Evolutionary conservation across 2,329 filamentous ascomycete genomes (phyloP).

Genomic region (Cladosporium halotolerans): DNA sequence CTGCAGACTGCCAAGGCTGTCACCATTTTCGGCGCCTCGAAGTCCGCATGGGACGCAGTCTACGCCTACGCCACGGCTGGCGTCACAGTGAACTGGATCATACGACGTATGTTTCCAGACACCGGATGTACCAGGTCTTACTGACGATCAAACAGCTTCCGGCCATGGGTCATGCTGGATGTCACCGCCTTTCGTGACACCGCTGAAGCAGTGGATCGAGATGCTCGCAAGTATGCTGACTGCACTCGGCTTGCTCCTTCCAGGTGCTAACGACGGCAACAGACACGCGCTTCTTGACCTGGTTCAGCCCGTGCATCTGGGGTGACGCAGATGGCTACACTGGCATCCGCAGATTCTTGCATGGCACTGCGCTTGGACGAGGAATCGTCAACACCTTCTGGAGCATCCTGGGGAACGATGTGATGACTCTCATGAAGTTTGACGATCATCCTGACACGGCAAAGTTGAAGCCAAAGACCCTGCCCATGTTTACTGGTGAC

Average conservation of each 20-base stretch:
- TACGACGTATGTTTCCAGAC: background rate
- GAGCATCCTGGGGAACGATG: constrained; percentile 50
- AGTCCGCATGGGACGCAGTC: constrained; percentile 58
- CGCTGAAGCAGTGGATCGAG: constrained; percentile 10
- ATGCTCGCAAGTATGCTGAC: constrained; percentile 2
- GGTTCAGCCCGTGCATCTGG: constrained; percentile 71
- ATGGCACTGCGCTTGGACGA: constrained; percentile 52
- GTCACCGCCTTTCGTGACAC: constrained; percentile 6
- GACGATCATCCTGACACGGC: constrained; percentile 36
- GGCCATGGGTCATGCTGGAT: constrained; percentile 10
- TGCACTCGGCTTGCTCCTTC: background rate
- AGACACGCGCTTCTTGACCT: constrained; percentile 45
- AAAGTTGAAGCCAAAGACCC: constrained; percentile 38
- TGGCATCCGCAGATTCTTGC: constrained; percentile 49
- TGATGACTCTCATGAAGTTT: constrained; percentile 43
- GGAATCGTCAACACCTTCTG: constrained; percentile 52
- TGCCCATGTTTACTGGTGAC: constrained; percentile 48
- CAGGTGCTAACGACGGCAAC: background rate
- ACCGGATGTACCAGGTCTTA: background rate
- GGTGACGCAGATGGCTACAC: constrained; percentile 57
- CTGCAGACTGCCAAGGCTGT: constrained; percentile 33
- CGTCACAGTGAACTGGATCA: constrained; percentile 24
- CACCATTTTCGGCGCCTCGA: constrained; percentile 55
- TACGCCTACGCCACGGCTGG: constrained; percentile 52
- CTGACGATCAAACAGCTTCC: background rate